Conservation (phyloP, 139 green algal genomes). For the Chlamydomonas sp. region DNA sequence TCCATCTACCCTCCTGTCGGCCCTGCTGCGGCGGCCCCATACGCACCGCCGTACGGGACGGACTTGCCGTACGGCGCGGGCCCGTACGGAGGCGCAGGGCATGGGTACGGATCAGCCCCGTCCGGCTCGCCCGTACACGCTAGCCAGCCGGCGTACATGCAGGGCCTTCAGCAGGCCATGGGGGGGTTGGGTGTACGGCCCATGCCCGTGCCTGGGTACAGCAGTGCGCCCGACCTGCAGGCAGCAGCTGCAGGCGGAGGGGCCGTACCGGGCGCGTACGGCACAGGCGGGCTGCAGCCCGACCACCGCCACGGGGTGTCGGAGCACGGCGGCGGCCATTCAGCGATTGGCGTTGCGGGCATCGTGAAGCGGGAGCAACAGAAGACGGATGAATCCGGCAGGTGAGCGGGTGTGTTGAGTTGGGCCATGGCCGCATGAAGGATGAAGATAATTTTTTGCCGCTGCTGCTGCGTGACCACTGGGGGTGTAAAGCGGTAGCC, state of each 20-base stretch:
- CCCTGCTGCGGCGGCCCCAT: no score
- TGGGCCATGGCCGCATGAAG: not conserved
- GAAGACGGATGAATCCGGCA: constrained; percentile 41
- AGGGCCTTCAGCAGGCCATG: not conserved
- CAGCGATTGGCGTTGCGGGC: constrained; percentile 52
- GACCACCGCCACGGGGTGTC: not conserved
- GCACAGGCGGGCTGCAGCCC: not conserved
- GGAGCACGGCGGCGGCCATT: not conserved
- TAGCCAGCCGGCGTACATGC: no score
- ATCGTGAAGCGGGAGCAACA: constrained; percentile 52
- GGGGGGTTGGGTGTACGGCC: not conserved
- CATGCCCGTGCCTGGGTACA: not conserved
- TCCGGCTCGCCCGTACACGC: no score
- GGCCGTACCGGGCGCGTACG: no score
- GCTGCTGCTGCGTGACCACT: not conserved
- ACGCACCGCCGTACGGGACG: not conserved
- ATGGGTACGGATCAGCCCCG: no score
- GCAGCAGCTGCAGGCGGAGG: not conserved
- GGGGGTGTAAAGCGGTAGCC: not conserved
- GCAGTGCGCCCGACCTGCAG: not conserved
- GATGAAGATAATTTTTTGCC: not conserved
- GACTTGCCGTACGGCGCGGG: not conserved
- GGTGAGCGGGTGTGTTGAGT: constrained; percentile 1
- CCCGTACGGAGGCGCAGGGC: no score
- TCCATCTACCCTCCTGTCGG: no score